A percentile compares a stretch with the other conserved stretches of the same genome.
These are phyloP conservation scores for Lasiosphaeriaceae sp. DNA, from an alignment of 495 filamentous ascomycete species.

Conservation along the genomic window DNA sequence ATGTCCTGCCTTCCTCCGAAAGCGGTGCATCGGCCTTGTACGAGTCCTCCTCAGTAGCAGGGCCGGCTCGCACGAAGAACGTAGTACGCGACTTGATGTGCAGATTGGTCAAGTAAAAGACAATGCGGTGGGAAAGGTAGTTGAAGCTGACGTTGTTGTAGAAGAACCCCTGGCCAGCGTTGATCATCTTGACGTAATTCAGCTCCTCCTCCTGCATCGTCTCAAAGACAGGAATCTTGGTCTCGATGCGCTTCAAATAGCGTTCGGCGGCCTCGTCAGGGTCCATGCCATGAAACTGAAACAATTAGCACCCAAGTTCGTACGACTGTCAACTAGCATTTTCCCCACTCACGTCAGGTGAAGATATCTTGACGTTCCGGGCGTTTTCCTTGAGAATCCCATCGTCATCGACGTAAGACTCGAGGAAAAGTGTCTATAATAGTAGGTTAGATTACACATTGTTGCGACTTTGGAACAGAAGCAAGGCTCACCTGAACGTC, in stretches of 20 bases:
- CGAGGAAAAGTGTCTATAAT: conserved; percentile 83
- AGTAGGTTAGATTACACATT: conserved; percentile 5
- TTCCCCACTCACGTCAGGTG: conserved; percentile 77
- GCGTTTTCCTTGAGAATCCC: conserved; percentile 96
- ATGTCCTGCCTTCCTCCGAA: conserved; percentile 76
- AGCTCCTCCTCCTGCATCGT: conserved; percentile 91
- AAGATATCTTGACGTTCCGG: conserved; percentile 93
- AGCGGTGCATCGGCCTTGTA: conserved; percentile 88
- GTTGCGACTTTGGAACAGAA: neutral
- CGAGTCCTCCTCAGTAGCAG: conserved; percentile 68
- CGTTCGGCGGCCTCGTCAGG: conserved; percentile 86
- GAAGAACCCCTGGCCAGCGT: conserved; percentile 85
- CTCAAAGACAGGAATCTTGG: conserved; percentile 92
- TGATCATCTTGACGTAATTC: conserved; percentile 99
- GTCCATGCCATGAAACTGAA: conserved; percentile 80
- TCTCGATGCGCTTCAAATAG: conserved; percentile 83
- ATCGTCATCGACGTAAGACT: conserved; percentile 90
- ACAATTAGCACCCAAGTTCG: conserved; percentile 23
- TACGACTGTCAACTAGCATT: neutral
- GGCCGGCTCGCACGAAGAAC: conserved; percentile 83
- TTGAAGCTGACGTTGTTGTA: conserved; percentile 96
- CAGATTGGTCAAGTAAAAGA: conserved; percentile 95
- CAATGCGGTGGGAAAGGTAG: conserved; percentile 91
- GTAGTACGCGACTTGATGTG: conserved; percentile 92
- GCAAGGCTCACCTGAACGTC: conserved; percentile 69